A percentile compares a stretch with the other conserved stretches of the same genome.
Conservation (phyloP, 2,329 filamentous ascomycete genomes). For the Alternaria panax region DNA sequence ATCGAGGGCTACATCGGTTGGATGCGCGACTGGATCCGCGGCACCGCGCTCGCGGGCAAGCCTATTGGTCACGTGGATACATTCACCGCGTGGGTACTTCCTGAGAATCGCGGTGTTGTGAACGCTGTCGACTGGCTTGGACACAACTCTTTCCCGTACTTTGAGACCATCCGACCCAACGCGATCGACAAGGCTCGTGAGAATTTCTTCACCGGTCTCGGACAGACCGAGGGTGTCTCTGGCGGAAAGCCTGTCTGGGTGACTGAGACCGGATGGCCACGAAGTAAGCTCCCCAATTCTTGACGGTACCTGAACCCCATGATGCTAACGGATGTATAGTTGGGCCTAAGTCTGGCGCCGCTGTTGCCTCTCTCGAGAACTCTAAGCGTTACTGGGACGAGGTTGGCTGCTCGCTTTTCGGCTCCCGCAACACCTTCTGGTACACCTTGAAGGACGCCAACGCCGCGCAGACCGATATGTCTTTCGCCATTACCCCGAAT, state of each 20-base stretch:
- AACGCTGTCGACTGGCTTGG: slow-evolving; percentile 78
- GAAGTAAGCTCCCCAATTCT: neutral
- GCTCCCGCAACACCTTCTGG: slow-evolving; percentile 39
- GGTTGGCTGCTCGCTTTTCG: slow-evolving; percentile 41
- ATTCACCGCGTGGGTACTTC: slow-evolving; percentile 74
- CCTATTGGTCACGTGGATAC: slow-evolving; percentile 87
- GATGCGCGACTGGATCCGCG: slow-evolving; percentile 68
- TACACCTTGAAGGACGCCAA: slow-evolving; percentile 51
- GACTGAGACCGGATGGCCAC: slow-evolving; percentile 85
- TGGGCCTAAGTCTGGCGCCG: slow-evolving; percentile 33
- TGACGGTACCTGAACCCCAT: neutral
- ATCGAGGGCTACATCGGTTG: slow-evolving; percentile 74
- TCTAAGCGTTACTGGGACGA: slow-evolving; percentile 37
- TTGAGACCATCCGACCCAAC: slow-evolving; percentile 66
- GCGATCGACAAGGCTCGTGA: slow-evolving; percentile 66
- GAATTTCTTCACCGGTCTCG: slow-evolving; percentile 72
- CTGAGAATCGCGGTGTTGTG: slow-evolving; percentile 73
- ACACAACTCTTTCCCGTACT: slow-evolving; percentile 87
- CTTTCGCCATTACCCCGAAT: slow-evolving; percentile 64
- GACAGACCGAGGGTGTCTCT: slow-evolving; percentile 65
- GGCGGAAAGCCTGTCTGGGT: slow-evolving; percentile 78
- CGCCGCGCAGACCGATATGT: slow-evolving; percentile 47
- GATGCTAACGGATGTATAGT: neutral
- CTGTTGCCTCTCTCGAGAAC: slow-evolving; percentile 36
- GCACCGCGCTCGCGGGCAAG: slow-evolving; percentile 64